Percentiles rank a stretch among this genome's conserved stretches.
These are phyloP conservation scores for Teunomyces gatunensis DNA, from an alignment of 805 yeast genomes.

Conservation along the genomic window DNA sequence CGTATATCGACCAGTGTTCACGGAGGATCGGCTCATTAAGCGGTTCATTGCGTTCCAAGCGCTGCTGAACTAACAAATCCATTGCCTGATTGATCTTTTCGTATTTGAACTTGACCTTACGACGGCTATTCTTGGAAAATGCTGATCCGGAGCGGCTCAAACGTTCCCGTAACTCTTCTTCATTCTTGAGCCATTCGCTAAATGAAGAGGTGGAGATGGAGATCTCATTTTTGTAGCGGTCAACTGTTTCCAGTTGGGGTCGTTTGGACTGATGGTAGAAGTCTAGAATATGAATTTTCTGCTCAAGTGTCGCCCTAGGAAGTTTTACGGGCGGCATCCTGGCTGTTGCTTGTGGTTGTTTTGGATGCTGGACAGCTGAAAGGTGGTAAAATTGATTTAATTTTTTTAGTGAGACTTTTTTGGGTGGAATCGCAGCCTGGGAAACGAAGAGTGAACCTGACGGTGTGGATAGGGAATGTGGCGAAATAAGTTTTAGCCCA, in stretches of 20 bases:
- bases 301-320: constrained; percentile 58
- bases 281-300: constrained; percentile 55
- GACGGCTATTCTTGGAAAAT: constrained; percentile 33
- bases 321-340: constrained; percentile 16
- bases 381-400: constrained; percentile 2
- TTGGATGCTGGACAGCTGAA: neutral
- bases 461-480: neutral
- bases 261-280: constrained; percentile 45
- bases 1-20: constrained; percentile 55
- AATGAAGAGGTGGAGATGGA: constrained; percentile 60
- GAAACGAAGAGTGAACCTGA: neutral
- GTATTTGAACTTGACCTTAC: constrained; percentile 53
- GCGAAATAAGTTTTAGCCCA: neutral
- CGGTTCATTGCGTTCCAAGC: constrained; percentile 43
- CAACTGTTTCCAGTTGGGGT: constrained; percentile 60
- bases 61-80: constrained; percentile 50
- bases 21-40: constrained; percentile 55
- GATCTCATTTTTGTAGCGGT: constrained; percentile 46
- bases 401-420: constrained; percentile 2
- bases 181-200: constrained; percentile 61
- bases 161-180: constrained; percentile 47
- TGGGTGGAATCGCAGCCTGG: neutral
- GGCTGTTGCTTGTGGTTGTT: neutral
- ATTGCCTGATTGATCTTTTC: constrained; percentile 57
- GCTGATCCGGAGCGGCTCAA: constrained; percentile 30